Base-by-base conservation (phyloP, 2,329 filamentous ascomycete species). In the Geosmithia putterillii region DNA sequence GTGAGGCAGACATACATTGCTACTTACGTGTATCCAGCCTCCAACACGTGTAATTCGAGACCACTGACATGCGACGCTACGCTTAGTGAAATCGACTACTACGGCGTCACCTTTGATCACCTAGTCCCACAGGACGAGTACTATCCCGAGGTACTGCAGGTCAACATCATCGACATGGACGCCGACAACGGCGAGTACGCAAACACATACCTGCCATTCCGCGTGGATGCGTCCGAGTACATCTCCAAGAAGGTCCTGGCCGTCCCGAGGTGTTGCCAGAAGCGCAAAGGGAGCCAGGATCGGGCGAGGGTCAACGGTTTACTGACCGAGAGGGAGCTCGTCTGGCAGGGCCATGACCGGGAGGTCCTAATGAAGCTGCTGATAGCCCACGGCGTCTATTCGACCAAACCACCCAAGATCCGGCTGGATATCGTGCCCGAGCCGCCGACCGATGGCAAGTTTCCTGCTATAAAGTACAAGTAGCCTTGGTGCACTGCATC, bases 121-220 rank as follows among this genome's bases (percentile, higher is more conserved):
- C 51, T 59, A 25, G 60, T 66, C 40, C 57, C 59, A 2, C 12
- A 43, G 6, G 48, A 61, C 34, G 57, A 68, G 41, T 28, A 32
- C 21, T 50, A 62, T 46, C 64, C 61, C n/a, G 62, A 68, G 45
- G 60, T 65, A 1, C 47, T 67, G 17, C 57, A 63, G 48, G 61
- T 67, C 38, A 66, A 64, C 38, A 65, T 69, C 42, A 50, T 63
- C 40, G 64, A 68, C 18, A 44, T 42, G 10, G 38, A 47, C 21
- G 36, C 20, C n/a, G 51, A 54, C 42, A 43, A 46, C 1, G 54
- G 51, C 4, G 47, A 35, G 20, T 64, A 63, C 47, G 60, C 60
- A 42, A 66, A 63, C 32, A 47, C 52, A 40, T 49, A 50, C 42
- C 49, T 64, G 38, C 52, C 45, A 2, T 64, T 66, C 45, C 36